Conservation (phyloP, 2,329 filamentous ascomycete genomes). For the Fusarium subglutinans region DNA sequence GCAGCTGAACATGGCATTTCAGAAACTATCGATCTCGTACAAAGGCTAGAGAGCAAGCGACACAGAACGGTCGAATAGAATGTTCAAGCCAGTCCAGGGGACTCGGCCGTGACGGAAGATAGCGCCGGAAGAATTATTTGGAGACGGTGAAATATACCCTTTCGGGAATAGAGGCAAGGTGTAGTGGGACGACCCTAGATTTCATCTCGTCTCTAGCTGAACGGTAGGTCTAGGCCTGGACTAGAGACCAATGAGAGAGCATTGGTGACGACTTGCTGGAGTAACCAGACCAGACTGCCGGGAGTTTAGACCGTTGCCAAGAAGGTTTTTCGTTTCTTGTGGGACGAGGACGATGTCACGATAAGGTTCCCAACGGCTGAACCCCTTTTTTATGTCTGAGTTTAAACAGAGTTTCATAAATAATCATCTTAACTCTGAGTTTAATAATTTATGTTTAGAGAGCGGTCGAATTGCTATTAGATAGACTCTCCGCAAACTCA, state of each 20-base stretch:
- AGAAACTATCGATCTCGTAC: constrained; percentile 5
- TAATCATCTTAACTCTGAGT: rapidly evolving
- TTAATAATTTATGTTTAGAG: not conserved
- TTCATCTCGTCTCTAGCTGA: not conserved
- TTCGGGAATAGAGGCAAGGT: not conserved
- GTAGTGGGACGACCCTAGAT: not conserved
- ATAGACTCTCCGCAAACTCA: not conserved
- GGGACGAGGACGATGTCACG: not conserved
- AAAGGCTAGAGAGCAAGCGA: not conserved
- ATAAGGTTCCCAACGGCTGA: not conserved
- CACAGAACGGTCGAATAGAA: not conserved
- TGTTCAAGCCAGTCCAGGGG: not conserved
- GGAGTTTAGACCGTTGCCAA: not conserved
- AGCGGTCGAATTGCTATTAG: rapidly evolving
- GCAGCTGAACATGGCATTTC: not conserved
- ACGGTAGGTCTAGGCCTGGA: not conserved
- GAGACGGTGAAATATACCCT: not conserved
- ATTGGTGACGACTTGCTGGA: not conserved
- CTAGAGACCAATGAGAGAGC: not conserved
- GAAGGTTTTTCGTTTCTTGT: not conserved
- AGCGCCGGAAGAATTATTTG: constrained; percentile 8
- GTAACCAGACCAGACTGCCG: not conserved
- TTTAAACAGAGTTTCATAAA: not conserved
- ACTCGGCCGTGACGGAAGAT: not conserved
- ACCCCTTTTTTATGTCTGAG: not conserved